Conservation (phyloP, 179 eudicot genomes). For the Vitellaria paradoxa region DNA sequence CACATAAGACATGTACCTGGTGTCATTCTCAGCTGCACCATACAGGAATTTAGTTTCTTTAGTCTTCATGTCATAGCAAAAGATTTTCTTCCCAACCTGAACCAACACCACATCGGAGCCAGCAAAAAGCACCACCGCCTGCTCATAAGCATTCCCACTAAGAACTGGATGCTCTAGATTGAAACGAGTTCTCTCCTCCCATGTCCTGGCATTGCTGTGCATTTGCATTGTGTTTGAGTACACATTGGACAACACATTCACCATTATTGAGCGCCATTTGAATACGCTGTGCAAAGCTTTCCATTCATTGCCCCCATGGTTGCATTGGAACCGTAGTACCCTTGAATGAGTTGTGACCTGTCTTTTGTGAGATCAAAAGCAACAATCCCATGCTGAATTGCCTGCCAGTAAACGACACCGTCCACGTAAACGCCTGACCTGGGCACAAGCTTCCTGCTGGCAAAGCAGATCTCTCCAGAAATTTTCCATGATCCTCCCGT, state of each 20-base stretch:
- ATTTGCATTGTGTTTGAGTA: constrained; percentile 42
- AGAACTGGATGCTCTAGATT: not conserved
- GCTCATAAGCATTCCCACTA: not conserved
- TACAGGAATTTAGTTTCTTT: constrained; percentile 20
- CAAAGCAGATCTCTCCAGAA: constrained; percentile 50
- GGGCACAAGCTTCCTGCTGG: constrained; percentile 12
- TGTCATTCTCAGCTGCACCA: not conserved
- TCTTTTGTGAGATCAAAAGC: constrained; percentile 42
- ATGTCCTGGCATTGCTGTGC: constrained; percentile 23
- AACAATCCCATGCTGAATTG: constrained; percentile 16
- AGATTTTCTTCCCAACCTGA: constrained; percentile 17
- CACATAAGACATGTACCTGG: constrained; percentile 32
- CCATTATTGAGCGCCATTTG: not conserved
- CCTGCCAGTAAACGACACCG: constrained; percentile 51
- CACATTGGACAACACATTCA: constrained; percentile 29
- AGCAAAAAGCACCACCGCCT: constrained; percentile 11
- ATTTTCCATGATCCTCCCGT: constrained; percentile 45
- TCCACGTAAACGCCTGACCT: constrained; percentile 38
- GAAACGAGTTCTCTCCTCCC: constrained; percentile 24
- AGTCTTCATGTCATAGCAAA: constrained; percentile 22
- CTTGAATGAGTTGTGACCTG: constrained; percentile 32
- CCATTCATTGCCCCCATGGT: constrained; percentile 31
- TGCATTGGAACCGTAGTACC: constrained; percentile 10
- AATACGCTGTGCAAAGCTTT: constrained; percentile 35
- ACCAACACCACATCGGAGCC: constrained; percentile 25